phyloP scores from a whole-genome alignment of 176 grass and related monocot genomes.

The Thalia dealbata region DNA sequence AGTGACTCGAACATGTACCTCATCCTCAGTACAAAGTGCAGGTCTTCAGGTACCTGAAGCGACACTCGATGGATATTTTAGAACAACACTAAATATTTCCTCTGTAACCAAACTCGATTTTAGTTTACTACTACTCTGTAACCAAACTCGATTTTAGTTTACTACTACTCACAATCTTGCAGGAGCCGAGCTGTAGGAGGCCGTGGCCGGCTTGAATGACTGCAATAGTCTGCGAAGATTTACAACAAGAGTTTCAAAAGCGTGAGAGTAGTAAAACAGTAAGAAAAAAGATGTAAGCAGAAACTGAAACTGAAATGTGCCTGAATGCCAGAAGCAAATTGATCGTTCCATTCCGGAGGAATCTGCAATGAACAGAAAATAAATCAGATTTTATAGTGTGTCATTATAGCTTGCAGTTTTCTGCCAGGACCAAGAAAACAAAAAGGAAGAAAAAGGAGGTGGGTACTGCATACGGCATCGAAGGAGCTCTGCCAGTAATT shows the following conservation, averaged over 20 bases:
- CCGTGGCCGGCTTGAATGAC: conserved; percentile 99
- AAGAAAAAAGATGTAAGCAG: neutral
- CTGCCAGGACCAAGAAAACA: neutral
- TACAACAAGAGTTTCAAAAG: neutral
- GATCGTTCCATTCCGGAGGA: conserved; percentile 94
- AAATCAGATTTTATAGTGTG: neutral
- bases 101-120: no score
- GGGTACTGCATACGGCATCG: conserved; percentile 73
- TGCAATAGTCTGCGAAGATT: conserved; percentile 61
- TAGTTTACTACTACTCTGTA: conserved; percentile 9
- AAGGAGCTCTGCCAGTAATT: conserved; percentile 99
- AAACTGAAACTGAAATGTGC: conserved; percentile 18
- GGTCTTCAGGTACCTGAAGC: conserved; percentile 77
- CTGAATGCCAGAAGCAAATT: conserved; percentile 96
- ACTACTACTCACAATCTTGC: conserved; percentile 73
- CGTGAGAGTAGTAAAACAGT: neutral
- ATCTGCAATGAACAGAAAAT: conserved; percentile 46
- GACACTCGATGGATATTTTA: neutral
- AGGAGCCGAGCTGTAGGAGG: conserved; percentile 88
- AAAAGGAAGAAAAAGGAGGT: neutral
- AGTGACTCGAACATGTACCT: conserved; percentile 96
- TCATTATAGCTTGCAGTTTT: neutral
- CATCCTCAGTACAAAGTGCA: conserved; percentile 96
- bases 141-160: neutral
- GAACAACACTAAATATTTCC: no score